These are phyloP conservation scores for Zoysia matrella DNA, from an alignment of 202 grass and related monocot genomes.

Conservation along the genomic window DNA sequence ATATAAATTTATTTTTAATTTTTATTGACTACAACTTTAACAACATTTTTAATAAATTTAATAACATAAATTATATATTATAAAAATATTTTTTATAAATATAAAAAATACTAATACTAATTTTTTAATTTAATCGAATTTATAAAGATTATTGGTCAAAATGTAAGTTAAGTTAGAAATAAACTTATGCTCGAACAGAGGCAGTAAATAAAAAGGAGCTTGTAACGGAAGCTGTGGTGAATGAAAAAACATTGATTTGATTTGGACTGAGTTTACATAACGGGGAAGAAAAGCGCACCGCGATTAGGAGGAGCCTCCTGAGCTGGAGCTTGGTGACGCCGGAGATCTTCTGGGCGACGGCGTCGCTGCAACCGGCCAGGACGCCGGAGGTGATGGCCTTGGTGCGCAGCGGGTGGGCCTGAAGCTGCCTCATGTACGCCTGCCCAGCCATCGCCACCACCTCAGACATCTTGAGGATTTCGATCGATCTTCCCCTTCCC, in stretches of 20 bases:
- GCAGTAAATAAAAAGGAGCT: not conserved
- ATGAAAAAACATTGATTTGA: too few species aligned
- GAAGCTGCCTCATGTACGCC: conserved; percentile 83
- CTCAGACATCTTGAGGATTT: conserved; percentile 62
- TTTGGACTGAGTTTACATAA: not conserved
- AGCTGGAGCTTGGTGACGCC: conserved; percentile 69
- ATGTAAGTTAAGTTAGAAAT: too few species aligned
- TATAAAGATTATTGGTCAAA: too few species aligned
- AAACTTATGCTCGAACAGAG: too few species aligned
- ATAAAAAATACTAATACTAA: too few species aligned
- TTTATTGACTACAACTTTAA: too few species aligned
- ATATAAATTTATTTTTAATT: too few species aligned
- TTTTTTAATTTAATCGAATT: too few species aligned
- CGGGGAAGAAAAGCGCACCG: conserved; percentile 44
- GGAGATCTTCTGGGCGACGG: conserved; percentile 81
- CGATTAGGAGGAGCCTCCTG: conserved; percentile 85
- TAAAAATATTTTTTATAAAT: too few species aligned
- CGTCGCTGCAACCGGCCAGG: conserved; percentile 87
- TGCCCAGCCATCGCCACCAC: conserved; percentile 66
- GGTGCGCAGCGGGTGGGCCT: conserved; percentile 77
- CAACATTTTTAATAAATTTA: too few species aligned
- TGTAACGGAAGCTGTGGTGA: not conserved
- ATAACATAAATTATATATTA: too few species aligned
- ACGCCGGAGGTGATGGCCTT: conserved; percentile 93
- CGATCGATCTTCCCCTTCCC: not conserved